Evolutionary conservation across 2,329 filamentous ascomycete species (phyloP).

Genomic region (Helminthosporium solani): DNA sequence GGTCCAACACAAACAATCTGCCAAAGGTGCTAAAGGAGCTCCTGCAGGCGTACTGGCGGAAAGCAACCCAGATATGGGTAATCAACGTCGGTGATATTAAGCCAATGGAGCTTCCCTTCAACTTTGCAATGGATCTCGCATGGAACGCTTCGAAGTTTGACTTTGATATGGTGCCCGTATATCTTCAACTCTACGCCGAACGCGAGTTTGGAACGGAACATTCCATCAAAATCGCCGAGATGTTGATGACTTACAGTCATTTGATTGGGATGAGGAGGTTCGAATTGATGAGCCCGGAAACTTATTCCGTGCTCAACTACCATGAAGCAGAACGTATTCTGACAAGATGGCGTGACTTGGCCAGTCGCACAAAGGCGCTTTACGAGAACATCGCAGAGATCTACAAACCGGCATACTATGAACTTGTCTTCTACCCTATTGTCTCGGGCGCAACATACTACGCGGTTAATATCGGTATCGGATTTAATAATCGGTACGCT

Average conservation of each 20-base stretch:
- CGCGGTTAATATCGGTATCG: slow-evolving; percentile 27
- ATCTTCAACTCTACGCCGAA: slow-evolving; percentile 57
- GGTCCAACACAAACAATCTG: slow-evolving; percentile 53
- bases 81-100: slow-evolving; percentile 66
- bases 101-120: slow-evolving; percentile 56
- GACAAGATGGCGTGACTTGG: slow-evolving; percentile 54
- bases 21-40: slow-evolving; percentile 18
- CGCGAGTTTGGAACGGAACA: slow-evolving; percentile 56
- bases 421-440: slow-evolving; percentile 60
- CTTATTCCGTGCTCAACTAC: slow-evolving; percentile 55
- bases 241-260: slow-evolving; percentile 57
- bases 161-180: slow-evolving; percentile 39
- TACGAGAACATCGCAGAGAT: slow-evolving; percentile 53
- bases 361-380: slow-evolving; percentile 53
- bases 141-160: too few relatives aligned
- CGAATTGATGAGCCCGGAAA: slow-evolving; percentile 61
- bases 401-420: slow-evolving; percentile 58
- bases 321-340: slow-evolving; percentile 59
- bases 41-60: slow-evolving; percentile 12
- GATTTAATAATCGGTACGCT: slow-evolving; percentile 25
- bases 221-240: slow-evolving; percentile 49
- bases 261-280: slow-evolving; percentile 58
- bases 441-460: slow-evolving; percentile 58
- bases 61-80: slow-evolving; percentile 56
- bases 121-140: slow-evolving; percentile 64